Conservation (phyloP, 352 stramenopile species). For the Pythium sukuiense region DNA sequence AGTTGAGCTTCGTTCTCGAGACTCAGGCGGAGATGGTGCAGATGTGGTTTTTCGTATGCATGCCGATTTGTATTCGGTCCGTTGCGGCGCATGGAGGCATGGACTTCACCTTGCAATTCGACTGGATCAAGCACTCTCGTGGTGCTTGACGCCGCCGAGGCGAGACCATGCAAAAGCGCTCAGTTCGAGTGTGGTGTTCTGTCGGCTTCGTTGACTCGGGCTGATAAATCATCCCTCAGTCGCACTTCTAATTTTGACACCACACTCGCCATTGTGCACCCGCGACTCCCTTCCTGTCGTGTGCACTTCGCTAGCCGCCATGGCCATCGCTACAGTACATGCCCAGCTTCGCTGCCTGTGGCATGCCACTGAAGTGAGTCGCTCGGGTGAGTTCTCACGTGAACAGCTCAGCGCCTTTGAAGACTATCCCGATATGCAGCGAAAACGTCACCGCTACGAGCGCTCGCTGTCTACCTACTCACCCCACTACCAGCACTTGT, state of each 20-base stretch:
- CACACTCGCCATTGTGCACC: too few species aligned
- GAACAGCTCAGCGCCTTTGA: not conserved
- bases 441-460: not conserved
- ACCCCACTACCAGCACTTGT: not conserved
- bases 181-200: too few species aligned
- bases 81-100: constrained; percentile 12
- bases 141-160: too few species aligned
- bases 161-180: too few species aligned
- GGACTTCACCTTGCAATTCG: constrained; percentile 22
- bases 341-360: not conserved
- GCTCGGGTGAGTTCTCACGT: not conserved
- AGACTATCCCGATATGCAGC: not conserved
- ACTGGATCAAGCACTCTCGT: constrained; percentile 3
- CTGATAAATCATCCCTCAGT: too few species aligned
- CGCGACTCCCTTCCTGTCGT: too few species aligned
- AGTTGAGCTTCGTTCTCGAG: constrained; percentile 29
- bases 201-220: too few species aligned
- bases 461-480: not conserved
- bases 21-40: constrained; percentile 25
- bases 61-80: constrained; percentile 26
- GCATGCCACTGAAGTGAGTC: not conserved
- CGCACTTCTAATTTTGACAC: too few species aligned
- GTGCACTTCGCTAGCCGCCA: too few species aligned
- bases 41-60: constrained; percentile 20
- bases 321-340: too few species aligned